phyloP scores from a whole-genome alignment of 1,284 basidiomycete genomes.

The Phaffia rhodozyma region DNA sequence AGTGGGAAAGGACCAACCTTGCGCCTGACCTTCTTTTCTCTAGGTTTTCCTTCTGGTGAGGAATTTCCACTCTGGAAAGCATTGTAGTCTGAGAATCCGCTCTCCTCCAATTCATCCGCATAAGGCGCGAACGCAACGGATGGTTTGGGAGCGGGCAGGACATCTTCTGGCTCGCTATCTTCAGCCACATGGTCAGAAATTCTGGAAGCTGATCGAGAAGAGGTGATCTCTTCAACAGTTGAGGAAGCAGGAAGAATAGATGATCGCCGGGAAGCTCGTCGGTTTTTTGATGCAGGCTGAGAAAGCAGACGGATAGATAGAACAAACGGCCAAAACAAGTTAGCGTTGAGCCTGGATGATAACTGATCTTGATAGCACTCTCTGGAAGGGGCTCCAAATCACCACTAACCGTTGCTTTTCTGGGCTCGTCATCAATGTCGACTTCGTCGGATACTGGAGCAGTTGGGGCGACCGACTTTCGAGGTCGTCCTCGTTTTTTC shows the following conservation, averaged over 20 bases:
- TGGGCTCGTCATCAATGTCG: constrained; percentile 7
- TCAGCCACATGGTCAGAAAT: constrained; percentile 6
- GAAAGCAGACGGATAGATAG: not conserved
- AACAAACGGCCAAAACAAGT: too few species aligned
- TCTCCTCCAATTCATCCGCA: constrained; percentile 22
- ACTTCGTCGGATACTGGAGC: constrained; percentile 8
- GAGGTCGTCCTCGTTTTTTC: constrained; percentile 19
- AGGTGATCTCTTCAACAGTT: not conserved
- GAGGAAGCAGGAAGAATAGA: not conserved
- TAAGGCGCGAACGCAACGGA: not conserved
- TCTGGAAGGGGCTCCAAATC: not conserved
- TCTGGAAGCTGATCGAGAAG: not conserved
- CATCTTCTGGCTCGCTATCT: constrained; percentile 10
- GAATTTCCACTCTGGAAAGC: constrained; percentile 43
- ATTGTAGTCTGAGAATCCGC: constrained; percentile 41
- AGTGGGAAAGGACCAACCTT: constrained; percentile 27
- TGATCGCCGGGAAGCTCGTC: constrained; percentile 10
- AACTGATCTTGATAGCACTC: too few species aligned
- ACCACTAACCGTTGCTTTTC: not conserved
- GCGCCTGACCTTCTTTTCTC: constrained; percentile 24
- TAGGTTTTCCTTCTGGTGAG: constrained; percentile 30
- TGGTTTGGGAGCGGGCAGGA: not conserved
- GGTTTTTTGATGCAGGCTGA: not conserved
- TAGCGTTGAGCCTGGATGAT: too few species aligned
- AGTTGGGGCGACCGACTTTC: constrained; percentile 8